phyloP scores from a whole-genome alignment of 2,329 filamentous ascomycete species.

The Cytospora paraplurivora region DNA sequence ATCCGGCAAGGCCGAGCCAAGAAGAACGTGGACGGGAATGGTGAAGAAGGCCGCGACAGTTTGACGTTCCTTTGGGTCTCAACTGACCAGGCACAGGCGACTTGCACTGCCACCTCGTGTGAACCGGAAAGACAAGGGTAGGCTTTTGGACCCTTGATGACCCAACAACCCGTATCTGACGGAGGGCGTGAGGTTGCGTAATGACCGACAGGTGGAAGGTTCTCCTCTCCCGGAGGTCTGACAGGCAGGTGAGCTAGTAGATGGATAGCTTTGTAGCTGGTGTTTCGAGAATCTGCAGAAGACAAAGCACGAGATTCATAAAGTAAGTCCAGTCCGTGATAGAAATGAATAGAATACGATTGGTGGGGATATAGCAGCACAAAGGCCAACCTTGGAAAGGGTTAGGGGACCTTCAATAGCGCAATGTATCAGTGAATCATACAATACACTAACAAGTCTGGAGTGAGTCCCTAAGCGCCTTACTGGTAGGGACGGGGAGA shows the following conservation, averaged over 20 bases:
- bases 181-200: background rate
- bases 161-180: too few relatives aligned
- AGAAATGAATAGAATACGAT: background rate
- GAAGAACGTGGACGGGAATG: background rate
- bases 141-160: slow-evolving; percentile 1
- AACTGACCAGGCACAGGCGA: background rate
- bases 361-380: background rate
- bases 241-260: background rate
- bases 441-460: background rate
- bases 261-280: background rate
- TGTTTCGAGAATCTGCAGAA: too few relatives aligned
- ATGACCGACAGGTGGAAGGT: background rate
- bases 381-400: background rate
- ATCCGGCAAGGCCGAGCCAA: background rate
- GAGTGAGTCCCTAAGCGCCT: too few relatives aligned
- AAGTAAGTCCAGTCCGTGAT: too few relatives aligned
- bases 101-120: slow-evolving; percentile 1
- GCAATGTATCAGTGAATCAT: background rate
- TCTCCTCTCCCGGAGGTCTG: background rate
- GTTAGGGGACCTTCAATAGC: background rate
- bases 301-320: too few relatives aligned
- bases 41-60: background rate
- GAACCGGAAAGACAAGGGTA: background rate
- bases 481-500: too few relatives aligned
- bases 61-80: background rate